Base-by-base conservation (phyloP, 108 stramenopile genomes). In the Skeletonema potamos region DNA sequence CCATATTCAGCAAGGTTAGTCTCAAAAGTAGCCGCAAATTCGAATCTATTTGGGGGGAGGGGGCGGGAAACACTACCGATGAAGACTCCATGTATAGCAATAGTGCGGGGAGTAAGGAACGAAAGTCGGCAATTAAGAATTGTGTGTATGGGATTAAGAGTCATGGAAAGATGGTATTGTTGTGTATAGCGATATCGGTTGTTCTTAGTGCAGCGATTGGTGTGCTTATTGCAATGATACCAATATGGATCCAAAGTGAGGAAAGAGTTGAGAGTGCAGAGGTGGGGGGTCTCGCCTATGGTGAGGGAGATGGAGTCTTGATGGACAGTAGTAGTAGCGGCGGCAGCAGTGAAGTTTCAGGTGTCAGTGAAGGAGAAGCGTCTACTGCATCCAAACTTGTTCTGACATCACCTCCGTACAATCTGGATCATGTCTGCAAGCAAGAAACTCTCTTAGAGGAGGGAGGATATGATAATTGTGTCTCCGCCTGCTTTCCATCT, bases 391-490 rank as follows among this genome's bases (percentile, higher is more conserved):
- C 48, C 22, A 51, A 22, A 20, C 22, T 51, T 9, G 22, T 51
- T 15, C 7, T 64, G 6, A 9, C 9, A 1, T 12, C 64, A 17
- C 64, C 64, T 12, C 64, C 64, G 8, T 64, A 64, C 27, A 48
- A 64, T 46, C 11, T 64, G 3, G 30, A 26, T 20, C 4, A 6
- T 10, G 3, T 64, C 3, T 64, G 64, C n/a, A 17, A 9, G 28
- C 43, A 64, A 18, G 27, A 43, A 27, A n/a, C 64, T 46, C 37
- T 64, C 2, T 58, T 32, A n/a, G 24, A 39, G 28, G 27, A 26
- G n/a, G 24, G 24, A 46, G 64, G 46, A 22, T 64, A 64, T 28
- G 64, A 64, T n/a, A 64, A 48, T 17, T 64, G 64, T 46, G 22
- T 64, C 1, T 28, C 28, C 17, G 64, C 64, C 29, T 64, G 64